These are phyloP conservation scores for Aspergillus sp. DNA, from an alignment of 2,329 filamentous ascomycete species.

Conservation along the genomic window DNA sequence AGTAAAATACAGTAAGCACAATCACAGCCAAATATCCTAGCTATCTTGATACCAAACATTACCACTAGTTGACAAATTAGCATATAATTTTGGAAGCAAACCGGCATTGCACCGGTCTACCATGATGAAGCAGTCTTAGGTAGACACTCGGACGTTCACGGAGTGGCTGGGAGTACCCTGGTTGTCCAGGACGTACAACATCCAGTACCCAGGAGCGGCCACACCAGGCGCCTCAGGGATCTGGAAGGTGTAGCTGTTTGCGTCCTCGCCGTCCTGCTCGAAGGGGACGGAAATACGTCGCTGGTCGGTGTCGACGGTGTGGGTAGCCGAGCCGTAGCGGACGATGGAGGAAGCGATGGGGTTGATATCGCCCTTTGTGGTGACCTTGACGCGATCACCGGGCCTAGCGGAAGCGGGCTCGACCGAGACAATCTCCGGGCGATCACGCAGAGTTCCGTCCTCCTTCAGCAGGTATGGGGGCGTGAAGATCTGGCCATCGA, in stretches of 20 bases:
- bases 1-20: too few relatives aligned
- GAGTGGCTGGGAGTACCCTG: slow-evolving; percentile 33
- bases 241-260: background rate
- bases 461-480: slow-evolving; percentile 54
- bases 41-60: too few relatives aligned
- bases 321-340: slow-evolving; percentile 25
- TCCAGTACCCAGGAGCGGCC: background rate
- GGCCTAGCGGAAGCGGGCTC: background rate
- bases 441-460: background rate
- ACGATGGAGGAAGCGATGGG: slow-evolving; percentile 42
- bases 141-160: background rate
- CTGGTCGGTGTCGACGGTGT: slow-evolving; percentile 7
- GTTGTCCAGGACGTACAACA: slow-evolving; percentile 1
- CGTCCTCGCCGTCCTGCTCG: background rate
- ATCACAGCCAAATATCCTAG: too few relatives aligned
- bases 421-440: background rate
- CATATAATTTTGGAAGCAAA: too few relatives aligned
- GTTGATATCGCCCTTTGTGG: background rate
- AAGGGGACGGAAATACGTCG: background rate
- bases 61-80: too few relatives aligned
- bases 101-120: too few relatives aligned
- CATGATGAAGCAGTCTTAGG: too few relatives aligned
- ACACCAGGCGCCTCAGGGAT: background rate
- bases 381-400: background rate
- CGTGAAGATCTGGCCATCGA: slow-evolving; percentile 56